Base-by-base conservation (phyloP, 768 basidiomycete species). In the Tylopilus rubrobrunneus region DNA sequence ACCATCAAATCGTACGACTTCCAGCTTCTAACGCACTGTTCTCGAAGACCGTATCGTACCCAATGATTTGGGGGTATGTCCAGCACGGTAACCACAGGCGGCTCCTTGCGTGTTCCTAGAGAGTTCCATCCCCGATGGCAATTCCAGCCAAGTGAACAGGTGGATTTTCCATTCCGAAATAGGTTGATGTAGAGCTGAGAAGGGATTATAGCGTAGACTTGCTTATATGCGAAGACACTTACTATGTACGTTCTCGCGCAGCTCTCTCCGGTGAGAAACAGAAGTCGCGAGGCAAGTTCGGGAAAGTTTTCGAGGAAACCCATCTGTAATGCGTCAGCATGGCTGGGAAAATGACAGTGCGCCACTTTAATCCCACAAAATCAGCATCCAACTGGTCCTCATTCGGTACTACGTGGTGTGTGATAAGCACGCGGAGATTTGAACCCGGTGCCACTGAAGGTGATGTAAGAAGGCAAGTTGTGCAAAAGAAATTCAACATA, bases 31-130 rank as follows among this genome's bases (percentile, higher is more conserved):
- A 72, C 84, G 52, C 57, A 86, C 86, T 86, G 84, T 58, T 80
- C 75, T 60, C 75, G 64, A 79, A 86, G 1, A 86, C 83, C 8
- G 73, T 69, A 58, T 89, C 82, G 60, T 89, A 89, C 34, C 80
- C 83, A 45, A 89, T 86, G 40, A 89, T 68, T 62, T 88, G 87
- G 7, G 87, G 87, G 64, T 84, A 86, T 8, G 87, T 87, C 79
- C n/a, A 89, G 66, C 31, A 86, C 72, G 48, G 76, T 58, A 54
- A 87, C 79, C 27, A 82, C 77, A 17, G 87, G 82, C 0, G 82
- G 57, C 19, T 81, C 68, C 52, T 77, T 72, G 54, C 79, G 83
- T 1, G 78, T 76, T 43, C 73, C 73, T 34, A 61, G 66, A n/a
- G 78, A 74, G 1, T 69, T 8, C 83, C 85, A 66, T 89, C 82